Percentiles rank a stretch among this genome's conserved stretches.
phyloP scores from a whole-genome alignment of 2,329 filamentous ascomycete genomes.

The Aspergillus clavatus region DNA sequence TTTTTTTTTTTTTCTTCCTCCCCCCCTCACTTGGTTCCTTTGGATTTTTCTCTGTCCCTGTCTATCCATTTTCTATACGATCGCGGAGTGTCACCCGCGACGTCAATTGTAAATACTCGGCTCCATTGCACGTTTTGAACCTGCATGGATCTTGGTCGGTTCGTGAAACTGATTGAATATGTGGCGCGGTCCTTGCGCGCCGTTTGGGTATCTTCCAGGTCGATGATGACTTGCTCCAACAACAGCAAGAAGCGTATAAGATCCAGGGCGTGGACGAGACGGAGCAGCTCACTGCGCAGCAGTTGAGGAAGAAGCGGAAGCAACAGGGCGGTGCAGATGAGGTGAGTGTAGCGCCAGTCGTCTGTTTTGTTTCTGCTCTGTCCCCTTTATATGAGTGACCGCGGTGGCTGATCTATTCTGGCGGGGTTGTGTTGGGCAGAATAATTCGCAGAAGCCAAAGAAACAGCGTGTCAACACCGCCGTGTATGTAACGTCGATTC shows the following conservation, averaged over 20 bases:
- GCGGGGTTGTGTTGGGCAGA: constrained; percentile 12
- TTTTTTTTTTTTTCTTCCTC: constrained; percentile 8
- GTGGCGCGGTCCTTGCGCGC: constrained; percentile 24
- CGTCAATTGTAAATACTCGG: constrained; percentile 1
- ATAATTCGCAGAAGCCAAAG: constrained; percentile 35
- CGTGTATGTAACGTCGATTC: constrained; percentile 85
- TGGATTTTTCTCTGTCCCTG: constrained; percentile 6
- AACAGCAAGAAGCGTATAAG: constrained; percentile 59
- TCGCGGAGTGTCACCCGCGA: not conserved
- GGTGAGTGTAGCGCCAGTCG: constrained; percentile 41
- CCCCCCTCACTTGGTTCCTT: constrained; percentile 1
- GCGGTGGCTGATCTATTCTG: no score
- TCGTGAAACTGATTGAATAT: constrained; percentile 33
- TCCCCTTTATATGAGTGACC: not conserved
- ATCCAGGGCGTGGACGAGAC: constrained; percentile 57
- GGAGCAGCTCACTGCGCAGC: constrained; percentile 42
- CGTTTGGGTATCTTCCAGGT: constrained; percentile 43
- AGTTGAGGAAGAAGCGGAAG: constrained; percentile 51
- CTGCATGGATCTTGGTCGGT: constrained; percentile 18
- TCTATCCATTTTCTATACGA: constrained; percentile 3
- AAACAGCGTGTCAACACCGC: constrained; percentile 69
- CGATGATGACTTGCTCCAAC: constrained; percentile 56
- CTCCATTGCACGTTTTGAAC: constrained; percentile 15
- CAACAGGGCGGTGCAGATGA: constrained; percentile 48
- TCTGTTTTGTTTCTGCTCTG: constrained; percentile 1